phyloP scores from a whole-genome alignment of 495 filamentous ascomycete genomes.

The Penicillium bialowiezense region DNA sequence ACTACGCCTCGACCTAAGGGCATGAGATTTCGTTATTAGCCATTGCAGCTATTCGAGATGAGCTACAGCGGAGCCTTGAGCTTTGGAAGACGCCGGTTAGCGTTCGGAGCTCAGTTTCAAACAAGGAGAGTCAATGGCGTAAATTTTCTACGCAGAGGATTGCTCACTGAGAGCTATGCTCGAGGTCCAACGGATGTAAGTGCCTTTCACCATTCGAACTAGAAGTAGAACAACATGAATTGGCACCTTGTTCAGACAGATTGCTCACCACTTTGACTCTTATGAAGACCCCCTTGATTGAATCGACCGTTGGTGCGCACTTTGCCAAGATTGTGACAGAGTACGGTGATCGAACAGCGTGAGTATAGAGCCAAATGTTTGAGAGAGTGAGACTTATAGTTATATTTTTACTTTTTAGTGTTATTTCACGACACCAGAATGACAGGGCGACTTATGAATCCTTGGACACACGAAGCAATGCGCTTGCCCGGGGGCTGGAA shows the following conservation, averaged over 20 bases:
- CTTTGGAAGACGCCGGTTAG: not conserved
- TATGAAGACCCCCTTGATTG: conserved; percentile 65
- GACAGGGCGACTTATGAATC: conserved; percentile 65
- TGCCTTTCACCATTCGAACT: not conserved
- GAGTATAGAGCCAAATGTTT: conserved; percentile 11
- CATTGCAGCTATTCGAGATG: conserved; percentile 13
- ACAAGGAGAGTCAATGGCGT: not conserved
- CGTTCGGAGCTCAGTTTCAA: not conserved
- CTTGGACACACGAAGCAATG: conserved; percentile 74
- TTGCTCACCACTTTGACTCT: not conserved
- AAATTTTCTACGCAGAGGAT: conserved; percentile 15
- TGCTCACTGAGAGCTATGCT: conserved; percentile 48
- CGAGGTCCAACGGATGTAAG: conserved; percentile 44
- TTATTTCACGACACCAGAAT: conserved; percentile 64
- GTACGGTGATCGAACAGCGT: conserved; percentile 77
- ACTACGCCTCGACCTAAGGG: not conserved
- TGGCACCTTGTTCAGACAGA: not conserved
- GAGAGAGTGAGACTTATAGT: not conserved
- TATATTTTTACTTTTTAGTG: conserved; percentile 36
- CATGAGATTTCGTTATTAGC: conserved; percentile 10
- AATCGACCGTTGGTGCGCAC: conserved; percentile 77
- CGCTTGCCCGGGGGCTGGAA: conserved; percentile 68
- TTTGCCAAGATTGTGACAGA: conserved; percentile 67
- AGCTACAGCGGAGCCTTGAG: conserved; percentile 7
- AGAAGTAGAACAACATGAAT: not conserved